phyloP scores from a whole-genome alignment of 352 stramenopile species.

The Phytophthora cryptogea region DNA sequence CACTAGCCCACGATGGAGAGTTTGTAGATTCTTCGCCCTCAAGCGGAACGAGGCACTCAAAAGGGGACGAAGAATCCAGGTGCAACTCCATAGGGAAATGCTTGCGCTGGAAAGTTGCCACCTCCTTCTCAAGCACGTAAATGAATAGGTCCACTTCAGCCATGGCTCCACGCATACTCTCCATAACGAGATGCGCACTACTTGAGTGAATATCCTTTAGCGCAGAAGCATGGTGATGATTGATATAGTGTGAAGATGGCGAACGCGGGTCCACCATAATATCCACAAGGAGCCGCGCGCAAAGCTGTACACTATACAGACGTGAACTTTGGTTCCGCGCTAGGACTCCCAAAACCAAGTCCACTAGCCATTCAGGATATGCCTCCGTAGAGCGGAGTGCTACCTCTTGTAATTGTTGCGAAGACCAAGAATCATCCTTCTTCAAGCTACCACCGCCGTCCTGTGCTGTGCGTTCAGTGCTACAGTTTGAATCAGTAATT shows the following conservation, averaged over 20 bases:
- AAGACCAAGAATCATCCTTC: background rate
- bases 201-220: constrained; percentile 69
- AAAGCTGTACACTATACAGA: constrained; percentile 62
- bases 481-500: constrained; percentile 2
- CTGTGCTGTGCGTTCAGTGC: constrained; percentile 10
- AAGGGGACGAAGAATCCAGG: constrained; percentile 67
- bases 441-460: constrained; percentile 21
- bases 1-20: constrained; percentile 25
- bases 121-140: constrained; percentile 81
- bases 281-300: constrained; percentile 57
- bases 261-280: constrained; percentile 47
- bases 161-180: constrained; percentile 83
- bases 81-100: constrained; percentile 56
- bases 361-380: constrained; percentile 63
- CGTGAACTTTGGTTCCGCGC: constrained; percentile 53
- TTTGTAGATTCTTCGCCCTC: constrained; percentile 21
- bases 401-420: constrained; percentile 9
- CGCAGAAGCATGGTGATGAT: constrained; percentile 25
- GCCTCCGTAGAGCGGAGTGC: constrained; percentile 8
- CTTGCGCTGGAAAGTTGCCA: constrained; percentile 47
- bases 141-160: constrained; percentile 80
- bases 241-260: constrained; percentile 24
- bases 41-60: constrained; percentile 68
- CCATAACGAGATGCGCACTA: constrained; percentile 76
- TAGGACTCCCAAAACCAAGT: constrained; percentile 48